A percentile compares a stretch with the other conserved stretches of the same genome.
phyloP scores from a whole-genome alignment of 768 basidiomycete genomes.

The Brasilioporus rufonigricans region DNA sequence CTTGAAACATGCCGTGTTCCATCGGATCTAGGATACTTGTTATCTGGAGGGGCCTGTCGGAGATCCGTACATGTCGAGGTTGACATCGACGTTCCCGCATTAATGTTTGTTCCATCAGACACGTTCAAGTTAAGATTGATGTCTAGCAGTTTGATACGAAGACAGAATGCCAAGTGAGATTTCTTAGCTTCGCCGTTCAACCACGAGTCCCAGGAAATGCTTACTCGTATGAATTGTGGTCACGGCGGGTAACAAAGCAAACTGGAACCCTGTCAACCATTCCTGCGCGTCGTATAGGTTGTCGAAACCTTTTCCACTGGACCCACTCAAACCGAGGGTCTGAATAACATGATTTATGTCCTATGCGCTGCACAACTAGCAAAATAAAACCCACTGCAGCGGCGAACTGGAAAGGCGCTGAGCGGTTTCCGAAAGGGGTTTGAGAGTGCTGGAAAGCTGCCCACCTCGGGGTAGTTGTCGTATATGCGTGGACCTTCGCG shows the following conservation, averaged over 20 bases:
- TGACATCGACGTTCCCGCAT: slow-evolving; percentile 1
- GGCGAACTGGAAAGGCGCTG: slow-evolving; percentile 17
- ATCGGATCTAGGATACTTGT: neutral
- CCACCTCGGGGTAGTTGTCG: slow-evolving; percentile 27
- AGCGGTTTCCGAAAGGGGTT: neutral
- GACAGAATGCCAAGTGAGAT: neutral
- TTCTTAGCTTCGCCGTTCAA: neutral
- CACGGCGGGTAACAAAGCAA: slow-evolving; percentile 2
- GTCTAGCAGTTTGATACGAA: slow-evolving; percentile 2
- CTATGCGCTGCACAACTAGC: neutral
- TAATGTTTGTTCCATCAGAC: neutral
- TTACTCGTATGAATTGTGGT: slow-evolving; percentile 19
- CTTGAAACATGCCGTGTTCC: neutral
- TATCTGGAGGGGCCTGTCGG: neutral
- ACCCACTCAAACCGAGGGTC: slow-evolving; percentile 31
- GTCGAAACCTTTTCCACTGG: slow-evolving; percentile 34
- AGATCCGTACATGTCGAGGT: neutral
- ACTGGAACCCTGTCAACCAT: slow-evolving; percentile 22
- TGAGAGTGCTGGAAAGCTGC: slow-evolving; percentile 1
- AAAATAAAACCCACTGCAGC: slow-evolving; percentile 20
- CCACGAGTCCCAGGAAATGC: neutral
- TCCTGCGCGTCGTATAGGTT: slow-evolving; percentile 25
- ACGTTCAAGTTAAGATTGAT: slow-evolving; percentile 22
- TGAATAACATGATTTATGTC: slow-evolving; percentile 3
- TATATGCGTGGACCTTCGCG: slow-evolving; percentile 34